Evolutionary conservation across 2,329 filamentous ascomycete genomes (phyloP).

Genomic region (Cadophora malorum): DNA sequence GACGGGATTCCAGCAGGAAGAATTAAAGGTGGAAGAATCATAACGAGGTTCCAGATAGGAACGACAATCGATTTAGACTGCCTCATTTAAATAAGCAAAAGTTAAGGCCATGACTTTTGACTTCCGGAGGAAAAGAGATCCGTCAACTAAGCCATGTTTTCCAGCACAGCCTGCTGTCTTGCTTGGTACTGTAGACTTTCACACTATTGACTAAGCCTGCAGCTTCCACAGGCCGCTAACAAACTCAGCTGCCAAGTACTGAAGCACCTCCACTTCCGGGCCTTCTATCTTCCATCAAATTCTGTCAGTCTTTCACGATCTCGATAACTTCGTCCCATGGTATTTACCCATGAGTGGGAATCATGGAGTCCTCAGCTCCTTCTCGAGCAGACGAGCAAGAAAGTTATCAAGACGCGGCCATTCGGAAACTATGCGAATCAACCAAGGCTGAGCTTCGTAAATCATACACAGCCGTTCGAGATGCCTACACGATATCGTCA

Average conservation of each 20-base stretch:
- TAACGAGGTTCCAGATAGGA: too few species aligned
- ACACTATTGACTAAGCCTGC: too few species aligned
- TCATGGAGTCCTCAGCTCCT: not conserved
- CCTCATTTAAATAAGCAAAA: too few species aligned
- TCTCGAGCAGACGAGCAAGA: not conserved
- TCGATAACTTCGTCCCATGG: not conserved
- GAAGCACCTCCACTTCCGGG: too few species aligned
- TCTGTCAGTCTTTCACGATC: not conserved
- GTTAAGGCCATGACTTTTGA: too few species aligned
- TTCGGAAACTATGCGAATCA: not conserved
- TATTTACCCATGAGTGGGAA: not conserved
- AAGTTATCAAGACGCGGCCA: constrained; percentile 1
- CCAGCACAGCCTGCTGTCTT: too few species aligned
- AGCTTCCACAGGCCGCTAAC: too few species aligned
- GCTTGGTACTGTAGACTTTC: too few species aligned
- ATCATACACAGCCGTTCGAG: not conserved
- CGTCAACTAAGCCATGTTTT: too few species aligned
- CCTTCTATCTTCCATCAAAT: not conserved
- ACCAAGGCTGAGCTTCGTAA: not conserved
- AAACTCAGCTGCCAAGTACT: too few species aligned
- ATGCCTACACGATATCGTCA: not conserved
- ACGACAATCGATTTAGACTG: too few species aligned
- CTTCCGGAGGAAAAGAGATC: too few species aligned
- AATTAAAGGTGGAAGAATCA: not conserved
- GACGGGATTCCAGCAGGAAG: not conserved